phyloP scores from a whole-genome alignment of 2,329 filamentous ascomycete genomes.

The Fusarium tricinctum region DNA sequence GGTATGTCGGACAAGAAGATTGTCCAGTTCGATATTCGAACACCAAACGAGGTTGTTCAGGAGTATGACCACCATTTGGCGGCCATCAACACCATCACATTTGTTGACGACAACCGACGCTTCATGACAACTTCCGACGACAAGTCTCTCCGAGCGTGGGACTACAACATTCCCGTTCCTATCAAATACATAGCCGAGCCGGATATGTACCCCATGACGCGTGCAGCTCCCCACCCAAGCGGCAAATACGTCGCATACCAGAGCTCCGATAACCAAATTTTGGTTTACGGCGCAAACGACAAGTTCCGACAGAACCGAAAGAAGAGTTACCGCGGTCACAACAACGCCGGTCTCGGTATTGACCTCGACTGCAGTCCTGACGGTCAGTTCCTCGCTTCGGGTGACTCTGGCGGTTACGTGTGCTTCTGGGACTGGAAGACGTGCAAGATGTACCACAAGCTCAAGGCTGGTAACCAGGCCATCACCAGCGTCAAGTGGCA shows the following conservation, averaged over 20 bases:
- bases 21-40: slow-evolving; percentile 92
- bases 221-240: slow-evolving; percentile 84
- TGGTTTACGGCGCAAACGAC: slow-evolving; percentile 94
- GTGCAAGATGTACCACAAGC: slow-evolving; percentile 98
- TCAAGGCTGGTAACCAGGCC: slow-evolving; percentile 84
- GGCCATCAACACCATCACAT: slow-evolving; percentile 97
- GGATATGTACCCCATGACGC: slow-evolving; percentile 97
- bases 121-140: slow-evolving; percentile 99
- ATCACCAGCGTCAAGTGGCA: slow-evolving; percentile 95
- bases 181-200: slow-evolving; percentile 99
- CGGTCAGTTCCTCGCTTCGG: slow-evolving; percentile 89
- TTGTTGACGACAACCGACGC: slow-evolving; percentile 92
- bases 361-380: slow-evolving; percentile 91
- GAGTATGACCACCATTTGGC: slow-evolving; percentile 99
- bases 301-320: slow-evolving; percentile 98
- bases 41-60: slow-evolving; percentile 83
- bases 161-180: slow-evolving; percentile 97
- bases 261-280: slow-evolving; percentile 93
- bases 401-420: slow-evolving; percentile 89
- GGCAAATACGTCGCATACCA: slow-evolving; percentile 97
- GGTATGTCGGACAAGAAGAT: slow-evolving; percentile 99
- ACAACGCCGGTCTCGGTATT: slow-evolving; percentile 93
- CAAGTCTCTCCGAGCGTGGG: slow-evolving; percentile 95
- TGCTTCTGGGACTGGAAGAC: slow-evolving; percentile 99
- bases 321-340: slow-evolving; percentile 96